Conservation (phyloP, 371 early-diverging fungal species). For the Mucor velutinosus region DNA sequence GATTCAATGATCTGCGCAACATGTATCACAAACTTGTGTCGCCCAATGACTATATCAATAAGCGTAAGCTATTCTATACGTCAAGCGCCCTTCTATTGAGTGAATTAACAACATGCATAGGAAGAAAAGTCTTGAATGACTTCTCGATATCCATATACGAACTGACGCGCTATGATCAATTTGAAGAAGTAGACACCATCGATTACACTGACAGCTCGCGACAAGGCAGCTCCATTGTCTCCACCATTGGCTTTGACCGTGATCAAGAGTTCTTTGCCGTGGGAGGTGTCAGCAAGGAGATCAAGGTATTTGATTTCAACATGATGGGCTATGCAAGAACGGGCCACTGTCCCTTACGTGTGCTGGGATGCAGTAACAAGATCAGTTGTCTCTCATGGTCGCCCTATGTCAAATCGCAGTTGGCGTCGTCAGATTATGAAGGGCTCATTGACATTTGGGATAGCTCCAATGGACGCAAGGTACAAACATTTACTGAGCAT, state of each 20-base stretch:
- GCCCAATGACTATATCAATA: neutral
- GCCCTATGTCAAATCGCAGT: constrained; percentile 76
- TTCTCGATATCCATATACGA: constrained; percentile 72
- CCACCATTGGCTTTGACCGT: constrained; percentile 90
- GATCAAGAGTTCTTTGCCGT: constrained; percentile 92
- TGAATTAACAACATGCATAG: neutral
- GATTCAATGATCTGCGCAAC: constrained; percentile 73
- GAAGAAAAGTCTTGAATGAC: constrained; percentile 19
- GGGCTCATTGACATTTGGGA: constrained; percentile 90
- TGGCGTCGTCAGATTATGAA: constrained; percentile 89
- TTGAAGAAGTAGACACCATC: constrained; percentile 73
- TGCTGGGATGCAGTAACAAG: constrained; percentile 61
- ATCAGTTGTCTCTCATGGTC: constrained; percentile 91
- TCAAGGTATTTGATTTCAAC: constrained; percentile 86
- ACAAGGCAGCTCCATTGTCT: constrained; percentile 70
- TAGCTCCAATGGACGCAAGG: constrained; percentile 60
- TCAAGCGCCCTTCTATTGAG: neutral
- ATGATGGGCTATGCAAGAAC: constrained; percentile 42
- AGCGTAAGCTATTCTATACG: neutral
- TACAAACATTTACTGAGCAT: constrained; percentile 78
- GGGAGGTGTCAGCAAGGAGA: constrained; percentile 90
- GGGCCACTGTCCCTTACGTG: constrained; percentile 68
- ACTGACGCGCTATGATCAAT: constrained; percentile 64
- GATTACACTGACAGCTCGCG: constrained; percentile 71
- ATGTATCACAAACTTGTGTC: constrained; percentile 55